phyloP scores from a whole-genome alignment of 148 eudicot species.

The Camellia japonica region DNA sequence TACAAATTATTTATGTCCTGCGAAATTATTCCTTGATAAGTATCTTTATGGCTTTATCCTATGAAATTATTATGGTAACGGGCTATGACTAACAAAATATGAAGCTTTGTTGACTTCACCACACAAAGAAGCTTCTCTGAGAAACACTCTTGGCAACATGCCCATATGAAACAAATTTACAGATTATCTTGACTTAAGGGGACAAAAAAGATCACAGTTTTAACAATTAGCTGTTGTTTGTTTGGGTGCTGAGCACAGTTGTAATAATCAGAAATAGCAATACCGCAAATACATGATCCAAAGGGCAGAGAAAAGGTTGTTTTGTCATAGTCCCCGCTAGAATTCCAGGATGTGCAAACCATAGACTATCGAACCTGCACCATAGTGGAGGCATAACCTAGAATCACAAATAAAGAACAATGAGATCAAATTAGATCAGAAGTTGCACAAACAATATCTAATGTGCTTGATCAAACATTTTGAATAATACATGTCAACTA shows the following conservation, averaged over 20 bases:
- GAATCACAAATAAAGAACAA: conserved; percentile 45
- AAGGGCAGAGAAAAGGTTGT: conserved; percentile 89
- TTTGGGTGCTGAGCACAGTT: not conserved
- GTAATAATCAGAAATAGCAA: not conserved
- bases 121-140: not conserved
- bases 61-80: not conserved
- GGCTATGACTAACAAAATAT: not conserved
- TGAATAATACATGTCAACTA: not conserved
- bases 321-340: conserved; percentile 72
- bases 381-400: conserved; percentile 99
- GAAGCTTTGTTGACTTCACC: not conserved
- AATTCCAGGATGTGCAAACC: conserved; percentile 98
- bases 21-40: not conserved
- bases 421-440: conserved; percentile 26
- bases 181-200: not conserved
- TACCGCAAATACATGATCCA: conserved; percentile 99
- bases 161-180: not conserved
- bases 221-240: not conserved
- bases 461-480: not conserved
- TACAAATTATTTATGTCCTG: not conserved
- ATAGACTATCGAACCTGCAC: conserved; percentile 99
- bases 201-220: not conserved
- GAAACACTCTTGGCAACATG: not conserved
- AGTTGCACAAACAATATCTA: not conserved
- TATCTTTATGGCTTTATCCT: not conserved